Evolutionary conservation across 1,284 basidiomycete species (phyloP).

Genomic region (Pisolithus thermaeus): DNA sequence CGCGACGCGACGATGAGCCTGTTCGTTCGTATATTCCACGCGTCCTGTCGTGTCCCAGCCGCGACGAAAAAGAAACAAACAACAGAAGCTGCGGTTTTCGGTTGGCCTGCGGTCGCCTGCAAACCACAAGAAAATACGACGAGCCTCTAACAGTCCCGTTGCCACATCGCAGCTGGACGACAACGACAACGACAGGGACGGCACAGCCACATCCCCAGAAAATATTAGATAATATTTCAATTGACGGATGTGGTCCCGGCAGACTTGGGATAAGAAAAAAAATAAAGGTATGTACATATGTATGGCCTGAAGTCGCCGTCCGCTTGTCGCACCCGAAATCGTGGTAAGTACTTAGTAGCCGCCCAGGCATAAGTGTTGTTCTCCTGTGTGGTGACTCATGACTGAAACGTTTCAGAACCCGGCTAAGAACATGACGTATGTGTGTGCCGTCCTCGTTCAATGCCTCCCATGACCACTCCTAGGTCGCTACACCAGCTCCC

Average conservation of each 20-base stretch:
- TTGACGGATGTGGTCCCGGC: no score
- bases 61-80: constrained; percentile 2
- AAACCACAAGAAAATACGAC: background rate
- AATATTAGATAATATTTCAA: background rate
- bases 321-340: no score
- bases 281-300: no score
- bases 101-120: constrained; percentile 5
- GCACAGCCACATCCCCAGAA: background rate
- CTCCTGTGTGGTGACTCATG: no score
- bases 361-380: no score
- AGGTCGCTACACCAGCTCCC: constrained; percentile 43
- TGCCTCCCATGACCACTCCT: constrained; percentile 17
- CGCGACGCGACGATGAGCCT: background rate
- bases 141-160: background rate
- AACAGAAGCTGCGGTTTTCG: background rate
- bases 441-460: background rate
- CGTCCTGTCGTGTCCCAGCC: constrained; percentile 7
- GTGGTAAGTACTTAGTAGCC: no score
- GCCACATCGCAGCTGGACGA: background rate
- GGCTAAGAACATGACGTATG: no score
- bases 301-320: no score
- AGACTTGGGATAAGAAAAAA: no score
- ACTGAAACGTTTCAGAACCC: no score
- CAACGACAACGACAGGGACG: background rate
- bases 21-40: background rate